A percentile compares a stretch with the other conserved stretches of the same genome.
These are phyloP conservation scores for Neurospora sp. DNA, from an alignment of 495 filamentous ascomycete species.

Conservation along the genomic window DNA sequence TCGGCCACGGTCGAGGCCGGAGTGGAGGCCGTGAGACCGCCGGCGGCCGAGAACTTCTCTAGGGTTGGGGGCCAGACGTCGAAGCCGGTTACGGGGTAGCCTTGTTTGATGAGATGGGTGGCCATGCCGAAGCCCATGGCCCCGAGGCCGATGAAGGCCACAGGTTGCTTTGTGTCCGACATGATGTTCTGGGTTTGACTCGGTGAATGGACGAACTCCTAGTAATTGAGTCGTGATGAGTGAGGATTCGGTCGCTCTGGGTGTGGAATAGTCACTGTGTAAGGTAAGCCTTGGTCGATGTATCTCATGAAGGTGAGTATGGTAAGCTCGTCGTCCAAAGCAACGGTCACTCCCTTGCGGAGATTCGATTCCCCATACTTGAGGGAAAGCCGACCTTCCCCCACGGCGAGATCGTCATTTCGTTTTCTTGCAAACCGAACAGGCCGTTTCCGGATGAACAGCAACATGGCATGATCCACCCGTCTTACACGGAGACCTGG, in stretches of 20 bases:
- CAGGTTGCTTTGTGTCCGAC: constrained; percentile 36
- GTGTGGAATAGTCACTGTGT: not conserved
- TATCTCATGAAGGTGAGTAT: not conserved
- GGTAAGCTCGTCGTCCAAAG: not conserved
- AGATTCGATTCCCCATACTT: not conserved
- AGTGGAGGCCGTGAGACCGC: constrained; percentile 51
- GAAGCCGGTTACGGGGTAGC: constrained; percentile 61
- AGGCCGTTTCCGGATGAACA: not conserved
- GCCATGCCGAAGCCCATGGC: constrained; percentile 90
- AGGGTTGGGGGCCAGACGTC: constrained; percentile 67
- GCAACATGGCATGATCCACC: not conserved
- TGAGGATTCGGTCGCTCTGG: not conserved
- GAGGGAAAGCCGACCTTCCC: not conserved
- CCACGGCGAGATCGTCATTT: not conserved
- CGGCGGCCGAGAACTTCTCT: constrained; percentile 56
- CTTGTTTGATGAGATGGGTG: constrained; percentile 59
- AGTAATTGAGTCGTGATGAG: not conserved
- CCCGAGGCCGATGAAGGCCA: constrained; percentile 76
- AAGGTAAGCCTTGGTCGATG: not conserved
- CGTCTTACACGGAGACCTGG: not conserved
- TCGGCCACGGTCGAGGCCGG: constrained; percentile 53
- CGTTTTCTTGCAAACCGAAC: not conserved
- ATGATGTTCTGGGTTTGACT: constrained; percentile 6
- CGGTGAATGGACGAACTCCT: not conserved
- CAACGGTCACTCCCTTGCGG: not conserved